Evolutionary conservation across 108 stramenopile species (phyloP), one percentile per base, ranked within the genome.

Genomic region (Cylindrotheca closterium): DNA sequence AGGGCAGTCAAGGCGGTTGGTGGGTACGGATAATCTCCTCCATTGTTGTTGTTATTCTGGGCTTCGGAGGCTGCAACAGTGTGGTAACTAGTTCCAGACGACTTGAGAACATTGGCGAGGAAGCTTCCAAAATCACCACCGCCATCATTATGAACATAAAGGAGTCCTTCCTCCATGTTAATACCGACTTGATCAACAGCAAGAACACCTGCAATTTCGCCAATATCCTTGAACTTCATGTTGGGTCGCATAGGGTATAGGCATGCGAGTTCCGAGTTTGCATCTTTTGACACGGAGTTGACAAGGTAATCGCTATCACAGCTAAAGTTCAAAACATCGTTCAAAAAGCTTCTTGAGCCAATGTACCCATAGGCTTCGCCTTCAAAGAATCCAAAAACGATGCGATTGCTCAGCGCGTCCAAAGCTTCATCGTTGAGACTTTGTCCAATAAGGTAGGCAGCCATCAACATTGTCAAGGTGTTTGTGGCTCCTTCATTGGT

Each of bases 141-240:
- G 0, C 79, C 77, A 22, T 82, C 87, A 50, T 83, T 81, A 53
- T 89, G 87, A 8, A 84, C 86, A 51, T 82, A 93, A 17, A 90
- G 70, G 27, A 60, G 71, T 24, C 84, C 80, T 32, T 67, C 67
- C 19, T 61, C 79, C 0, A 70, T 56, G 18, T 83, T 55, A 47
- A 78, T 59, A 23, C 89, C 93, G 26, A 91, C 77, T 65, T 94
- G 93, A 86, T 94, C 93, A 4, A 94, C 86, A 2, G 93, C 73
- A 54, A 94, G 75, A 86, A 94, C 87, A 2, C 84, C 84, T 7
- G 75, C 73, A 54, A 94, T 79, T 10, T 60, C 33, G 32, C 84
- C 82, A 56, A 94, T 48, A 42, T 86, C 81, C 58, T 74, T 63
- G 65, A 94, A 94, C 27, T 79, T 68, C 64, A 94, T 63, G 64